A percentile compares a stretch with the other conserved stretches of the same genome.
Evolutionary conservation across 164 flowering plant genomes (phyloP).

Genomic region (Macadamia integrifolia): DNA sequence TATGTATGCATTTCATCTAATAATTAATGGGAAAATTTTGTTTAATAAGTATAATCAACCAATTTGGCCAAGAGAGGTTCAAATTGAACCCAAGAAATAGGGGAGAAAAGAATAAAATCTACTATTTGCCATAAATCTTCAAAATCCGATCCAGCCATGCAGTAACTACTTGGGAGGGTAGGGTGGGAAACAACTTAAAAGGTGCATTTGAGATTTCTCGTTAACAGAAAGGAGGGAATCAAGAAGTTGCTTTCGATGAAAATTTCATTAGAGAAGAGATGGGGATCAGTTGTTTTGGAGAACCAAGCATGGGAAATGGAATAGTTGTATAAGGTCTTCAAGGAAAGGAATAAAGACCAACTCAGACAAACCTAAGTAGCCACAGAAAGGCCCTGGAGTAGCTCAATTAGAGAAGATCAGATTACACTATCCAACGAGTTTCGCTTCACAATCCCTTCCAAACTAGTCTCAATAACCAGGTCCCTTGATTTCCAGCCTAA

Average conservation of each 20-base stretch:
- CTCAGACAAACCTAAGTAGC: slow-evolving; percentile 82
- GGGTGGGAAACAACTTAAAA: slow-evolving; percentile 16
- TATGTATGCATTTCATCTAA: too few species aligned
- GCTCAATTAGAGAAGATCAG: slow-evolving; percentile 95
- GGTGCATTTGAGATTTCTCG: slow-evolving; percentile 10
- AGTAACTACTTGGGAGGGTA: slow-evolving; percentile 21
- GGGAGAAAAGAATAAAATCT: slow-evolving; percentile 33
- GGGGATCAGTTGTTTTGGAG: slow-evolving; percentile 60
- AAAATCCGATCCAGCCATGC: slow-evolving; percentile 73
- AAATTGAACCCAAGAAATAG: too few species aligned
- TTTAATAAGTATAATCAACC: too few species aligned
- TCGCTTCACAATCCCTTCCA: slow-evolving; percentile 23
- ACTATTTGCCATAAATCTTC: slow-evolving; percentile 20
- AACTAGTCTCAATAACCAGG: background rate
- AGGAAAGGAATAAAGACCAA: slow-evolving; percentile 64
- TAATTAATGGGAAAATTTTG: too few species aligned
- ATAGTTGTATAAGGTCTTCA: slow-evolving; percentile 35
- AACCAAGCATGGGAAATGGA: slow-evolving; percentile 46
- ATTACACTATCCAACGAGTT: slow-evolving; percentile 54
- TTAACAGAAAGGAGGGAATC: background rate
- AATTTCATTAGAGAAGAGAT: slow-evolving; percentile 17
- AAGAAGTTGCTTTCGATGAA: slow-evolving; percentile 5
- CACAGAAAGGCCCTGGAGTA: slow-evolving; percentile 93
- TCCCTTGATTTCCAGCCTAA: too few species aligned
- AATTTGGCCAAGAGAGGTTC: too few species aligned